These are phyloP conservation scores for Candida morakotiae DNA, from an alignment of 805 yeast species.

Conservation along the genomic window DNA sequence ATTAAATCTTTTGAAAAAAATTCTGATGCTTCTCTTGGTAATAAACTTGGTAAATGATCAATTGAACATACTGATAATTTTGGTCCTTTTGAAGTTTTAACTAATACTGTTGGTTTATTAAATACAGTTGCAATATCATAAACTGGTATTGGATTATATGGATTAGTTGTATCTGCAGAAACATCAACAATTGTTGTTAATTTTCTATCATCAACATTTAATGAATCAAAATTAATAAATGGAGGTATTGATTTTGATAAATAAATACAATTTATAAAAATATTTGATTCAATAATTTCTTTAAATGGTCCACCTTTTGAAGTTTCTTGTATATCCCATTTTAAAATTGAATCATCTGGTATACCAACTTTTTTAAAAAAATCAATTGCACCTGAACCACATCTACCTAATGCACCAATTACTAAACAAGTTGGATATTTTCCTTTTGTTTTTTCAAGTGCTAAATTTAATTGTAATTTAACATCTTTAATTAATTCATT, in stretches of 20 bases:
- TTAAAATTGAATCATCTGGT: conserved; percentile 75
- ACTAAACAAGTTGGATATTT: conserved; percentile 75
- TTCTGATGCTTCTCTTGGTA: conserved; percentile 98
- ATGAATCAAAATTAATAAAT: conserved; percentile 65
- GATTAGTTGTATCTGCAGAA: conserved; percentile 97
- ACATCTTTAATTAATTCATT: conserved; percentile 68
- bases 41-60: conserved; percentile 91
- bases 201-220: conserved; percentile 66
- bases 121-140: conserved; percentile 88
- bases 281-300: conserved; percentile 84
- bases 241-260: conserved; percentile 92
- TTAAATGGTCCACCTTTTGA: conserved; percentile 95
- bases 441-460: conserved; percentile 55
- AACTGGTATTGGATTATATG: conserved; percentile 96
- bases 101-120: conserved; percentile 84
- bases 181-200: conserved; percentile 94
- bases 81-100: conserved; percentile 75
- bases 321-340: conserved; percentile 98
- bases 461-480: conserved; percentile 51
- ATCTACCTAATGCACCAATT: conserved; percentile 97
- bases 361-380: conserved; percentile 78
- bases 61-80: conserved; percentile 88
- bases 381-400: conserved; percentile 96
- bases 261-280: conserved; percentile 95
- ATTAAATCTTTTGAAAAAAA: conserved; percentile 80